phyloP scores from a whole-genome alignment of 2,329 filamentous ascomycete species.

The Talaromyces atroroseus region DNA sequence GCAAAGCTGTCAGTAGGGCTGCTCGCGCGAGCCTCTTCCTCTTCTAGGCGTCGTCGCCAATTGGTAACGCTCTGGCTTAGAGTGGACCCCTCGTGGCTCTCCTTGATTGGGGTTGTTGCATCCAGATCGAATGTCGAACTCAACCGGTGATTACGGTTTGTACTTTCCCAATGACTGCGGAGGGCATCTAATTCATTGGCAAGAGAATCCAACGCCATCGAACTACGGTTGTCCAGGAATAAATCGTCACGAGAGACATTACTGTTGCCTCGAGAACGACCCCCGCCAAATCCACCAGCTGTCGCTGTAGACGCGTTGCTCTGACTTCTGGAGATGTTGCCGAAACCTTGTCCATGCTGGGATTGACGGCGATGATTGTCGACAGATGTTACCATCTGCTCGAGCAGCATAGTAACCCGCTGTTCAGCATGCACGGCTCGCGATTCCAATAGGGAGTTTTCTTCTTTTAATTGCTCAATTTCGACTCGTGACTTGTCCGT shows the following conservation, averaged over 20 bases:
- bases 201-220: constrained; percentile 77
- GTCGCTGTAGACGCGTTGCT: constrained; percentile 51
- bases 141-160: constrained; percentile 88
- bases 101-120: constrained; percentile 45
- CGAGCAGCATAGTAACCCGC: constrained; percentile 85
- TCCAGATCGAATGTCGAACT: constrained; percentile 90
- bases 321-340: constrained; percentile 46
- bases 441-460: constrained; percentile 74
- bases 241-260: constrained; percentile 39
- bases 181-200: constrained; percentile 89
- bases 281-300: constrained; percentile 20
- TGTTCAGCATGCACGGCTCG: constrained; percentile 85
- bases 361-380: constrained; percentile 85
- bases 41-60: constrained; percentile 73
- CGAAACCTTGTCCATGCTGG: constrained; percentile 37
- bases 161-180: constrained; percentile 88
- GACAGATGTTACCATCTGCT: constrained; percentile 90
- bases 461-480: constrained; percentile 73
- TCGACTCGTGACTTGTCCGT: constrained; percentile 58
- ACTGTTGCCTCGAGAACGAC: constrained; percentile 36
- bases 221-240: constrained; percentile 53
- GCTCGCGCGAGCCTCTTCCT: constrained; percentile 40
- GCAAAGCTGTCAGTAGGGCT: constrained; percentile 16
- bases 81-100: constrained; percentile 32
- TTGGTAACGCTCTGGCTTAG: constrained; percentile 69